phyloP scores from a whole-genome alignment of 2,329 filamentous ascomycete species.

The Exserohilum turcica region DNA sequence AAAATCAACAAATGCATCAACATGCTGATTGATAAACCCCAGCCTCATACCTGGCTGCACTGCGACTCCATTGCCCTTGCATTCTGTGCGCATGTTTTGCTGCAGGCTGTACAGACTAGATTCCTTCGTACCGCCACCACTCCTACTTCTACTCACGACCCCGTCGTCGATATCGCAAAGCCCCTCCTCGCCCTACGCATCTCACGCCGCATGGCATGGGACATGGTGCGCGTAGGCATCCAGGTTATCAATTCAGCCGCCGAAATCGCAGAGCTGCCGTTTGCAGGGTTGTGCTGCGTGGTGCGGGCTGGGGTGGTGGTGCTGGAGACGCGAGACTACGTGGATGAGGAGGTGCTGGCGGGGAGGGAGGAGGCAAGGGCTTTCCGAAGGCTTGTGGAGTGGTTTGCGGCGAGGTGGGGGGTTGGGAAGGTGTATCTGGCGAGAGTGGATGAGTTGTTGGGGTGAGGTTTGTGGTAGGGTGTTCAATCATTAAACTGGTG shows the following conservation, averaged over 20 bases:
- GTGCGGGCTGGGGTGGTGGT: conserved; percentile 20
- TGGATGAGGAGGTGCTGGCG: neutral
- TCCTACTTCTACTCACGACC: neutral
- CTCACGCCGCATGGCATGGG: conserved; percentile 23
- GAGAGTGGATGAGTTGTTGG: neutral
- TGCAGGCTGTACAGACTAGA: neutral
- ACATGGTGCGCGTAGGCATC: conserved; percentile 17
- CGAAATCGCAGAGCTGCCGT: conserved; percentile 12
- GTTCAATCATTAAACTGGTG: too few relatives aligned
- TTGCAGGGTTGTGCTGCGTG: conserved; percentile 21
- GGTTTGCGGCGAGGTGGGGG: neutral
- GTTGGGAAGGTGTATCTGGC: neutral
- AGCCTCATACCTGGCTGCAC: conserved; percentile 18
- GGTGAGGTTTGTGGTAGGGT: neutral
- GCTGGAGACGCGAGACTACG: conserved; percentile 9
- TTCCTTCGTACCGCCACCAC: neutral
- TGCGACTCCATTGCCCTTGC: conserved; percentile 21
- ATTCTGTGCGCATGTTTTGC: conserved; percentile 19
- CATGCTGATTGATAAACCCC: conserved; percentile 17
- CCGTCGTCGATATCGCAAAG: neutral
- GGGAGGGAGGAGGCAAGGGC: neutral
- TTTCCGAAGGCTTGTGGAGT: neutral
- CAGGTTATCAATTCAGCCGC: conserved; percentile 4
- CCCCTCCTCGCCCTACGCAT: conserved; percentile 15
- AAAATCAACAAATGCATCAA: neutral